Percentiles rank a stretch among this genome's conserved stretches.
Evolutionary conservation across 2,329 filamentous ascomycete species (phyloP).

Genomic region (Diaporthe nobilis): DNA sequence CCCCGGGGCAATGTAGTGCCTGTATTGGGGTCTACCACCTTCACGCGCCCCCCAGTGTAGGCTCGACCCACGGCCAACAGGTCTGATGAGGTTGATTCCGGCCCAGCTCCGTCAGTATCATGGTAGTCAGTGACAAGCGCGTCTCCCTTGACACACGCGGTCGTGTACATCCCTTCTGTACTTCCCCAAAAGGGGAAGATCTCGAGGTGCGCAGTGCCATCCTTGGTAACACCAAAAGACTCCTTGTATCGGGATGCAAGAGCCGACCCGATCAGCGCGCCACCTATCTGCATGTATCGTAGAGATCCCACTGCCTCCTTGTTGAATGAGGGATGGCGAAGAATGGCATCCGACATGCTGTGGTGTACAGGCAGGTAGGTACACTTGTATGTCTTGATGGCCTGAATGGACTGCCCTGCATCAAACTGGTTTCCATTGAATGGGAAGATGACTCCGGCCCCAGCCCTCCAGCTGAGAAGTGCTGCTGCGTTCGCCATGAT

Average conservation of each 20-base stretch:
- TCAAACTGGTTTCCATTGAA: conserved; percentile 10
- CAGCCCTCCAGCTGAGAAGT: conserved; percentile 1
- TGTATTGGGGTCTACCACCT: conserved; percentile 3
- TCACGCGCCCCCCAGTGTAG: not conserved
- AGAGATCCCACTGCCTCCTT: not conserved
- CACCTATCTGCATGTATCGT: conserved; percentile 10
- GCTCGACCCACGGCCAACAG: not conserved
- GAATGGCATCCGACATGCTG: conserved; percentile 18
- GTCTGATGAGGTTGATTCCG: not conserved
- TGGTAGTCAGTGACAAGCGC: not conserved
- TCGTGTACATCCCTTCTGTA: conserved; percentile 21
- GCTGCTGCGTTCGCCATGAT: conserved; percentile 12
- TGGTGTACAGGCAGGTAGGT: conserved; percentile 13
- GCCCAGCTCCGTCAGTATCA: fast-evolving
- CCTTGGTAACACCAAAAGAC: not conserved
- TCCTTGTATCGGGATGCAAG: not conserved
- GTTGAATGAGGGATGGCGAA: conserved; percentile 2
- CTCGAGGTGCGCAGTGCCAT: not conserved
- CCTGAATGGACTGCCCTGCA: not conserved
- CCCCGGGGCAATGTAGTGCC: not conserved
- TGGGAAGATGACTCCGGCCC: not conserved
- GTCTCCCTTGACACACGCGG: not conserved
- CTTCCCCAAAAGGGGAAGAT: conserved; percentile 18
- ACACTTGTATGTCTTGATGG: not conserved
- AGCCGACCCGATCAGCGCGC: not conserved